Evolutionary conservation across 345 rosid genomes (phyloP).

Genomic region (Aethionema arabicum): DNA sequence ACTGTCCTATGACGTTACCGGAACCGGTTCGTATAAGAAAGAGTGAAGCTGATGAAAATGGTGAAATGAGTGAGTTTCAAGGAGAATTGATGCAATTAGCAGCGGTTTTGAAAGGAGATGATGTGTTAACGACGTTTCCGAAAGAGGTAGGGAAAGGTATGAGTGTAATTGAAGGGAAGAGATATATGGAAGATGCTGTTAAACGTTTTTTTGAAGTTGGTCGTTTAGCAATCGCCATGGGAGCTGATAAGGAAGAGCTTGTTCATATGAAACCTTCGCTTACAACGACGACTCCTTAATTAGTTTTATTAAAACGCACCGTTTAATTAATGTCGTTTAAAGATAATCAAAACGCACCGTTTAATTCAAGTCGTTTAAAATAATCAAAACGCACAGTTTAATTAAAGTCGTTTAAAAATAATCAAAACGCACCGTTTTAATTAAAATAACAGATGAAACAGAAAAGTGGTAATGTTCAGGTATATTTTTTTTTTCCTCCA

Average conservation of each 20-base stretch:
- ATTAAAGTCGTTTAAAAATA: too few species aligned
- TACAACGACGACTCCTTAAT: constrained; percentile 34
- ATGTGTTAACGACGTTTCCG: constrained; percentile 51
- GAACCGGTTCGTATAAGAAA: constrained; percentile 59
- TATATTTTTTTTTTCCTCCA: too few species aligned
- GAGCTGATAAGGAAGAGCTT: constrained; percentile 69
- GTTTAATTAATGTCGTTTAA: too few species aligned
- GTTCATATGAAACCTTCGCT: constrained; percentile 86
- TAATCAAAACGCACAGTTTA: too few species aligned
- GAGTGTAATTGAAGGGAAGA: constrained; percentile 77
- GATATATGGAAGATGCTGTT: constrained; percentile 80
- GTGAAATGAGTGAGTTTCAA: constrained; percentile 74
- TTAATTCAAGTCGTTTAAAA: too few species aligned
- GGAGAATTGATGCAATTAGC: constrained; percentile 79
- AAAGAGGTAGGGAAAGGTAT: constrained; percentile 51
- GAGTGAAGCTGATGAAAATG: constrained; percentile 63
- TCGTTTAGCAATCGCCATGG: constrained; percentile 60
- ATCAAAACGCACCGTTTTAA: too few species aligned
- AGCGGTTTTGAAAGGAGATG: constrained; percentile 71
- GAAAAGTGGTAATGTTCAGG: too few species aligned
- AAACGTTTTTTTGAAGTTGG: constrained; percentile 73
- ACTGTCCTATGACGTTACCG: constrained; percentile 71
- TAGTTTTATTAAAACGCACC: too few species aligned
- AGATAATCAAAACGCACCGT: too few species aligned
- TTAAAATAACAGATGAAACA: too few species aligned